Percentiles rank a stretch among this genome's conserved stretches.
Conservation (phyloP, 2,329 filamentous ascomycete species). For the Sporothrix humicola region DNA sequence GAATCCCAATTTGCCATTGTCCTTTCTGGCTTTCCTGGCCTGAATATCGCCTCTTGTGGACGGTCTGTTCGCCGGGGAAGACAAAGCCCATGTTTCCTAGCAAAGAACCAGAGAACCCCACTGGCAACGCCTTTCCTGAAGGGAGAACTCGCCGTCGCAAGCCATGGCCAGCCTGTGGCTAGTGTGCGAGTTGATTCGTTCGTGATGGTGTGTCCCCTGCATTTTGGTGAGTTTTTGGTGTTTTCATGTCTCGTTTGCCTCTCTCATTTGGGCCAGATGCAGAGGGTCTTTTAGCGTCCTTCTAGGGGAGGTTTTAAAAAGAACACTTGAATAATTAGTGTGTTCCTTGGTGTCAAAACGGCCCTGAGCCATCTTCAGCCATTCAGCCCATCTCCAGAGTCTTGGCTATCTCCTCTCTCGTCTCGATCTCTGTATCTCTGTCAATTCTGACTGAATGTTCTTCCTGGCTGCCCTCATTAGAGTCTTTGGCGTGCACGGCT, state of each 20-base stretch:
- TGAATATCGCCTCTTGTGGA: not conserved
- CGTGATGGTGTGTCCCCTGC: not conserved
- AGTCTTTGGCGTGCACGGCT: not conserved
- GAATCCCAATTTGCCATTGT: constrained; percentile 4
- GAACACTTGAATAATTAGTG: not conserved
- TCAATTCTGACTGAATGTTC: constrained; percentile 8
- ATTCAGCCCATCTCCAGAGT: not conserved
- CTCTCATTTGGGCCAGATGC: constrained; percentile 24
- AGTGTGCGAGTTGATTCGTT: not conserved
- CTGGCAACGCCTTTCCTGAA: not conserved
- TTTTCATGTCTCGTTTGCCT: not conserved
- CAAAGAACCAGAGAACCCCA: too few relatives aligned
- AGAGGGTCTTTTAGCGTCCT: constrained; percentile 22
- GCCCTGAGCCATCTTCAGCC: not conserved
- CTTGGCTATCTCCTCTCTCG: not conserved
- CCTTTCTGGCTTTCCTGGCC: not conserved
- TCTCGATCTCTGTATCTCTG: constrained; percentile 1
- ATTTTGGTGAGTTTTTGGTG: not conserved
- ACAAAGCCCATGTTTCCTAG: constrained; percentile 20
- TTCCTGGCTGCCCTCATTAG: not conserved
- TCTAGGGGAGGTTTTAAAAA: not conserved
- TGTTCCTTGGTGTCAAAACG: constrained; percentile 6
- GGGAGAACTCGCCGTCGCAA: not conserved
- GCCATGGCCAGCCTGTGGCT: not conserved
- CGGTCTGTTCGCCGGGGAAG: constrained; percentile 21